These are phyloP conservation scores for Cadophora sp. DNA, from an alignment of 2,329 filamentous ascomycete species.

Conservation along the genomic window DNA sequence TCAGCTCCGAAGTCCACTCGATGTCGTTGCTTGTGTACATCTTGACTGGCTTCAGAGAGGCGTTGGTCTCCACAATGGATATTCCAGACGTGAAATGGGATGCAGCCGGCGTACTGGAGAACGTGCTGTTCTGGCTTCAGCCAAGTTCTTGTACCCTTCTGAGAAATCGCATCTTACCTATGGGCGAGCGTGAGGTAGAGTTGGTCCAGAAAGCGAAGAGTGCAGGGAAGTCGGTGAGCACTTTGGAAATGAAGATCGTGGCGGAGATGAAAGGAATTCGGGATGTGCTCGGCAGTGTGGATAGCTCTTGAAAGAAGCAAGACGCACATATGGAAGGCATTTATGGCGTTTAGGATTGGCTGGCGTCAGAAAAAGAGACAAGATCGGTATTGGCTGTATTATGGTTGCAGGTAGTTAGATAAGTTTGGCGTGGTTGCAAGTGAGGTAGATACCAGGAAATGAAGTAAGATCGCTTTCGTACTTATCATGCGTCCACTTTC, in stretches of 20 bases:
- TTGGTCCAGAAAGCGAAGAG: conserved; percentile 55
- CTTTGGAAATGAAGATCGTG: conserved; percentile 72
- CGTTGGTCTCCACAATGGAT: conserved; percentile 67
- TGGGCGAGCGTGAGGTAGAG: conserved; percentile 74
- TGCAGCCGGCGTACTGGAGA: conserved; percentile 72
- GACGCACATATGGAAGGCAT: background rate
- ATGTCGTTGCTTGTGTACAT: conserved; percentile 79
- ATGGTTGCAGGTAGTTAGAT: conserved; percentile 8
- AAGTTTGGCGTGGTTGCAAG: background rate
- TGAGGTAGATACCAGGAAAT: conserved; percentile 16
- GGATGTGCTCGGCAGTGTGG: conserved; percentile 40
- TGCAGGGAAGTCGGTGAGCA: conserved; percentile 25
- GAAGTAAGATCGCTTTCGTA: conserved; percentile 2
- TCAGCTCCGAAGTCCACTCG: conserved; percentile 79
- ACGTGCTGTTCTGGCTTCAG: conserved; percentile 79
- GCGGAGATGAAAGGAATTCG: conserved; percentile 60
- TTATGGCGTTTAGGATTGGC: conserved; percentile 17
- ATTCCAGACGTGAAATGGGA: conserved; percentile 82
- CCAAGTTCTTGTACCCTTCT: conserved; percentile 69
- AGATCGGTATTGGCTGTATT: background rate
- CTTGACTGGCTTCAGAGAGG: conserved; percentile 68
- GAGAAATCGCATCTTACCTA: conserved; percentile 74
- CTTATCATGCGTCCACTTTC: too few relatives aligned
- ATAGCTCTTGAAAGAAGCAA: conserved; percentile 21
- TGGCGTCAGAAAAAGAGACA: conserved; percentile 2